Percentiles rank a stretch among this genome's conserved stretches.
Evolutionary conservation across 176 grass and related monocot genomes (phyloP).

Genomic region (Aegilops bicornis): DNA sequence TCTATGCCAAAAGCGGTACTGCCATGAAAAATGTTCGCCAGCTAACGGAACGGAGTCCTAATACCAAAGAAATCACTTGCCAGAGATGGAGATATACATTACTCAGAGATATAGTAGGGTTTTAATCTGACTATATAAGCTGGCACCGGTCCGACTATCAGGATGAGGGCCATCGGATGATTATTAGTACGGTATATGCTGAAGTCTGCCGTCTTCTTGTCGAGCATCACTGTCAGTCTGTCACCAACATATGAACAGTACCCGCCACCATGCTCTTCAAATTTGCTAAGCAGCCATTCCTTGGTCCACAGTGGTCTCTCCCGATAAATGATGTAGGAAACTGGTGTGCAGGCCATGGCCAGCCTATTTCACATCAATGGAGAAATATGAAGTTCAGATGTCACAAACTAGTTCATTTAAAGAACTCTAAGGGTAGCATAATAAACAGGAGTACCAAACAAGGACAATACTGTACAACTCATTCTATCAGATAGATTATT

Average conservation of each 20-base stretch:
- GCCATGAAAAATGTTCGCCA: too few relatives aligned
- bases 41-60: too few relatives aligned
- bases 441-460: not conserved
- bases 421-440: not conserved
- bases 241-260: conserved; percentile 2
- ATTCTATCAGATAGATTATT: conserved; percentile 13
- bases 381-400: conserved; percentile 4
- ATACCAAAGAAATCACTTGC: not conserved
- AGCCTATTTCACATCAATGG: conserved; percentile 42
- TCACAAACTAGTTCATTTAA: not conserved
- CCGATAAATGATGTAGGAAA: conserved; percentile 44
- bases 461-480: not conserved
- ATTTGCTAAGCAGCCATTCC: conserved; percentile 1
- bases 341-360: conserved; percentile 56
- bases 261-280: not conserved
- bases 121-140: not conserved
- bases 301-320: conserved; percentile 10
- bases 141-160: not conserved
- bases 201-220: not conserved
- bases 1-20: too few relatives aligned
- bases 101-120: not conserved
- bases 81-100: not conserved
- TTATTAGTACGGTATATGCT: not conserved
- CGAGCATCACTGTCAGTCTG: not conserved
- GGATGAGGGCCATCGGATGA: not conserved